These are phyloP conservation scores for Fraxinus velutina DNA, from an alignment of 305 asterid species.

Conservation along the genomic window DNA sequence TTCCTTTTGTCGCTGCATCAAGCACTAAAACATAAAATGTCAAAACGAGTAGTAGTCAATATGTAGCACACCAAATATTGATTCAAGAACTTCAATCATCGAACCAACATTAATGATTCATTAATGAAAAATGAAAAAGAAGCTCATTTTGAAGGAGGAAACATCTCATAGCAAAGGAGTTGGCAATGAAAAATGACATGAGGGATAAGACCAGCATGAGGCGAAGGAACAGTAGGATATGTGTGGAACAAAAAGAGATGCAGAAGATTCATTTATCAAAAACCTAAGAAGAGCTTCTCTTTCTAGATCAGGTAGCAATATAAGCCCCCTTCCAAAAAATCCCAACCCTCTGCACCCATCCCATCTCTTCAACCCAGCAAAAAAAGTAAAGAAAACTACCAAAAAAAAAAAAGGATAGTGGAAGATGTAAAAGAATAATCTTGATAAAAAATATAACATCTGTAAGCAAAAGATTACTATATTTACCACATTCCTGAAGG, in stretches of 20 bases:
- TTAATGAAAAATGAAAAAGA: background rate
- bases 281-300: background rate
- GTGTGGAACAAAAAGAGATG: background rate
- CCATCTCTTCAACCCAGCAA: background rate
- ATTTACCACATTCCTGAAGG: slow-evolving; percentile 80
- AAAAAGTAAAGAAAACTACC: background rate
- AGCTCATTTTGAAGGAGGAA: background rate
- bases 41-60: slow-evolving; percentile 2
- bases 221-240: background rate
- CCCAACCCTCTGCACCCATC: background rate
- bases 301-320: background rate
- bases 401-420: background rate
- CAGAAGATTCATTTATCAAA: background rate
- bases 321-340: background rate
- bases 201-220: background rate
- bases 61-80: background rate
- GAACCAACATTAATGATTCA: background rate
- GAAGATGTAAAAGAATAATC: background rate
- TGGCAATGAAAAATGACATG: background rate
- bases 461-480: background rate
- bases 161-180: background rate
- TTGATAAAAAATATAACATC: background rate
- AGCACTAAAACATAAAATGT: slow-evolving; percentile 58
- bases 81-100: background rate
- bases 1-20: slow-evolving; percentile 93